Conservation (phyloP, 2,329 filamentous ascomycete species). For the Neopestalotiopsis rosae region DNA sequence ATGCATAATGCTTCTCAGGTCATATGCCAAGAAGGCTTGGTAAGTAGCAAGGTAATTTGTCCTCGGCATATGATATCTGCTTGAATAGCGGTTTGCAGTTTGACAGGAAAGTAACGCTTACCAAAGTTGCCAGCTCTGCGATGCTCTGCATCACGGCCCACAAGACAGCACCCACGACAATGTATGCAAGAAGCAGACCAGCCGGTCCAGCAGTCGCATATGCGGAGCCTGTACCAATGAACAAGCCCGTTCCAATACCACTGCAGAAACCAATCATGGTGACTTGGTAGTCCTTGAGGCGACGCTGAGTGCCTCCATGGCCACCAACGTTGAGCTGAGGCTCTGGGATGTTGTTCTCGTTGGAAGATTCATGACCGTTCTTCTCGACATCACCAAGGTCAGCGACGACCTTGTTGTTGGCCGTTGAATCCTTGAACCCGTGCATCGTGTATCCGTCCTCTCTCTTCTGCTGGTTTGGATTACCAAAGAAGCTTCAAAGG, state of each 20-base stretch:
- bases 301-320: slow-evolving; percentile 21
- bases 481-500: not conserved
- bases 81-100: not conserved
- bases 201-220: slow-evolving; percentile 39
- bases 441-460: not conserved
- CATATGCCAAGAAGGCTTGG: not conserved
- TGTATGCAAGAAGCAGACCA: slow-evolving; percentile 50
- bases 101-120: not conserved
- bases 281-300: slow-evolving; percentile 21
- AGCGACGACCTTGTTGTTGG: not conserved
- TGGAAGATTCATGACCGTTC: not conserved
- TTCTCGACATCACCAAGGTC: slow-evolving; percentile 5
- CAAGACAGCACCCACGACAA: slow-evolving; percentile 53
- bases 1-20: no score
- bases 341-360: not conserved
- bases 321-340: slow-evolving; percentile 19
- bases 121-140: slow-evolving; percentile 37
- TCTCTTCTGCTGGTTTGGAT: no score
- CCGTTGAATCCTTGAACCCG: not conserved
- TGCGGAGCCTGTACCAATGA: slow-evolving; percentile 30
- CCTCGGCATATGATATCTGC: slow-evolving; percentile 18
- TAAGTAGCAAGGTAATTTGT: not conserved
- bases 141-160: slow-evolving; percentile 25
- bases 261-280: slow-evolving; percentile 23
- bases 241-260: slow-evolving; percentile 23